These are phyloP conservation scores for Taphrina flavorubra DNA, from an alignment of 1,139 yeast genomes.

Conservation along the genomic window DNA sequence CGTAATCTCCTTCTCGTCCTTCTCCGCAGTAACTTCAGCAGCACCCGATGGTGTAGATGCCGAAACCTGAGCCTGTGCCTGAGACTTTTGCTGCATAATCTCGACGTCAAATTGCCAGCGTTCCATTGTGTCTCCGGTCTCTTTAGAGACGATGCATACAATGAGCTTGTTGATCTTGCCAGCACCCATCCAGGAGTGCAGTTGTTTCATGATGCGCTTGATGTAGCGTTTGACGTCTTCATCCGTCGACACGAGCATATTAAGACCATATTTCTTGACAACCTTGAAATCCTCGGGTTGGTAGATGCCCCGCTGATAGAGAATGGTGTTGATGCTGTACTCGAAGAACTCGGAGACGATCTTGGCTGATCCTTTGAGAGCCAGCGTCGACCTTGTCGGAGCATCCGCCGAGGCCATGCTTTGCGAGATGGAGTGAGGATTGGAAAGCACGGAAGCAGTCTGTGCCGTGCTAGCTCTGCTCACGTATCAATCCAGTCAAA, in stretches of 20 bases:
- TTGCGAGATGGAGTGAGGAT: too few relatives aligned
- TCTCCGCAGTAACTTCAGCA: conserved; percentile 41
- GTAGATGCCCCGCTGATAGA: conserved; percentile 88
- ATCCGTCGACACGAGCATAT: conserved; percentile 73
- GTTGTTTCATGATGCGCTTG: conserved; percentile 69
- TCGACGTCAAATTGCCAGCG: conserved; percentile 84
- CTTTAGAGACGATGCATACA: conserved; percentile 71
- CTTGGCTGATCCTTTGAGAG: conserved; percentile 78
- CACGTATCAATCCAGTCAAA: background rate
- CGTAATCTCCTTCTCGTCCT: conserved; percentile 57
- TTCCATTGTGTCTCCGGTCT: conserved; percentile 72
- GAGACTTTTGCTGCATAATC: conserved; percentile 47
- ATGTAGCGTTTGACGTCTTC: conserved; percentile 78
- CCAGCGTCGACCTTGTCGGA: conserved; percentile 60
- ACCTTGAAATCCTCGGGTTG: conserved; percentile 85
- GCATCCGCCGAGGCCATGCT: conserved; percentile 32
- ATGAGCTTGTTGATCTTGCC: conserved; percentile 73
- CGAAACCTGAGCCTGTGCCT: background rate
- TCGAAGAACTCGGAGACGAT: conserved; percentile 83
- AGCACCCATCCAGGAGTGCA: conserved; percentile 79
- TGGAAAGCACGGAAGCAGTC: too few relatives aligned
- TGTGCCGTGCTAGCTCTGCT: too few relatives aligned
- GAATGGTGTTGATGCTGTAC: conserved; percentile 75
- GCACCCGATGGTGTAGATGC: background rate
- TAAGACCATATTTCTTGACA: conserved; percentile 80